Evolutionary conservation across 176 grass and related monocot species (phyloP).

Genomic region (Cymbopogon citratus): DNA sequence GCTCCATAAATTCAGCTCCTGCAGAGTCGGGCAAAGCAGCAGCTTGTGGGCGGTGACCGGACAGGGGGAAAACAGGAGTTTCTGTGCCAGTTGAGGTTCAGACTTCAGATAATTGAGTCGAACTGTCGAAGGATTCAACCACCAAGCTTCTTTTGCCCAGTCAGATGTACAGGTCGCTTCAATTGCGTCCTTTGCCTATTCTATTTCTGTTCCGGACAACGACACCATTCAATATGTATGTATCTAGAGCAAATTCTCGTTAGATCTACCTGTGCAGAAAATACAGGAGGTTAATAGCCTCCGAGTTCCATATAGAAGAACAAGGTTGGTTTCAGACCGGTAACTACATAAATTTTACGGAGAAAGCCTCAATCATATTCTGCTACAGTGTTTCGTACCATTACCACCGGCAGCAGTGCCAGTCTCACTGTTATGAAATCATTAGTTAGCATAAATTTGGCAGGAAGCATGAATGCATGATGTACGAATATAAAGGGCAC

Average conservation of each 20-base stretch:
- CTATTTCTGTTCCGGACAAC: slow-evolving; percentile 1
- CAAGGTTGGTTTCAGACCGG: neutral
- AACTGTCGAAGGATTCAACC: neutral
- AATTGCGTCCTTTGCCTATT: neutral
- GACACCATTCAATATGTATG: neutral
- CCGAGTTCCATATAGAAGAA: neutral
- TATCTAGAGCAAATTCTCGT: neutral
- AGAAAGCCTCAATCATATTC: neutral
- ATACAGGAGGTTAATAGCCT: neutral
- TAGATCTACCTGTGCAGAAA: neutral
- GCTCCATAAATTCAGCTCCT: slow-evolving; percentile 29
- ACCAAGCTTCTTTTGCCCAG: slow-evolving; percentile 20
- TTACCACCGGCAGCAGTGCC: neutral
- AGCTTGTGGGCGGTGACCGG: slow-evolving; percentile 4
- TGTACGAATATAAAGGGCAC: slow-evolving; percentile 23
- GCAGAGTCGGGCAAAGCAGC: slow-evolving; percentile 12
- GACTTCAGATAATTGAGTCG: too few relatives aligned
- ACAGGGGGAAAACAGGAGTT: neutral
- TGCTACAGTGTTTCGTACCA: neutral
- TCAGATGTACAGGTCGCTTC: slow-evolving; percentile 19
- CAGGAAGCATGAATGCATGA: slow-evolving; percentile 30
- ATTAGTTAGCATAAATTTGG: neutral
- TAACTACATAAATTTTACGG: neutral
- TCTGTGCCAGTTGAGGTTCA: slow-evolving; percentile 20
- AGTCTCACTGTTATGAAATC: slow-evolving; percentile 20